Conservation (phyloP, 495 filamentous ascomycete species). For the Ascobolus immersus region DNA sequence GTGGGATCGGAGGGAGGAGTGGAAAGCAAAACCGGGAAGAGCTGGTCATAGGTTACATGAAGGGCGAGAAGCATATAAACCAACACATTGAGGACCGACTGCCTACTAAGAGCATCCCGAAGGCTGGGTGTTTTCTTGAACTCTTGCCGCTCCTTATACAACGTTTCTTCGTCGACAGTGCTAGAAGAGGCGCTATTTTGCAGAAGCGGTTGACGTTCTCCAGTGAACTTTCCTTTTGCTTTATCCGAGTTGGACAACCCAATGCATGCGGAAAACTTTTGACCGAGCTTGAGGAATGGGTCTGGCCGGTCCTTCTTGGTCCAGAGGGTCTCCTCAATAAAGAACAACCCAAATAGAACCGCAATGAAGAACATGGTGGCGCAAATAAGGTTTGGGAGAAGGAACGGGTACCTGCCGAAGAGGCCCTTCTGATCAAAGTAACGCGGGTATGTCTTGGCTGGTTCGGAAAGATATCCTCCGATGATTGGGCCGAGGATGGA, state of each 20-base stretch:
- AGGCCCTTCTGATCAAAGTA: conserved; percentile 41
- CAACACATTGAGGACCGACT: conserved; percentile 50
- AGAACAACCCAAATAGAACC: conserved; percentile 39
- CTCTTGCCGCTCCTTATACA: conserved; percentile 15
- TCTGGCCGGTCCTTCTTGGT: conserved; percentile 22
- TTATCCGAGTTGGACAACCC: conserved; percentile 17
- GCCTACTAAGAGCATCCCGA: conserved; percentile 42
- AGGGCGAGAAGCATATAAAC: conserved; percentile 31
- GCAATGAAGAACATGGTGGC: conserved; percentile 47
- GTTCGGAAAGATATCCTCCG: conserved; percentile 62
- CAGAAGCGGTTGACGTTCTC: too few relatives aligned
- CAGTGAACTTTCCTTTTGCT: conserved; percentile 10
- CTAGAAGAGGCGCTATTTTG: conserved; percentile 6
- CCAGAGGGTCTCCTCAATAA: conserved; percentile 35
- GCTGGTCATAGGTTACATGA: conserved; percentile 49
- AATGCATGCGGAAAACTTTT: conserved; percentile 16
- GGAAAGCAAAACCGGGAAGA: conserved; percentile 48
- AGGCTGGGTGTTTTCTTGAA: conserved; percentile 23
- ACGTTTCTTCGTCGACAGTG: conserved; percentile 9
- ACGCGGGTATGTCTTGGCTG: conserved; percentile 38
- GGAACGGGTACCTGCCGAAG: conserved; percentile 51
- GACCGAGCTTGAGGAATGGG: conserved; percentile 25
- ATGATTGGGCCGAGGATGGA: conserved; percentile 73
- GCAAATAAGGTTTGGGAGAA: conserved; percentile 55
- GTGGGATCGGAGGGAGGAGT: conserved; percentile 30